Conservation (phyloP, 2,329 filamentous ascomycete genomes). For the Emydomyces testavorans region DNA sequence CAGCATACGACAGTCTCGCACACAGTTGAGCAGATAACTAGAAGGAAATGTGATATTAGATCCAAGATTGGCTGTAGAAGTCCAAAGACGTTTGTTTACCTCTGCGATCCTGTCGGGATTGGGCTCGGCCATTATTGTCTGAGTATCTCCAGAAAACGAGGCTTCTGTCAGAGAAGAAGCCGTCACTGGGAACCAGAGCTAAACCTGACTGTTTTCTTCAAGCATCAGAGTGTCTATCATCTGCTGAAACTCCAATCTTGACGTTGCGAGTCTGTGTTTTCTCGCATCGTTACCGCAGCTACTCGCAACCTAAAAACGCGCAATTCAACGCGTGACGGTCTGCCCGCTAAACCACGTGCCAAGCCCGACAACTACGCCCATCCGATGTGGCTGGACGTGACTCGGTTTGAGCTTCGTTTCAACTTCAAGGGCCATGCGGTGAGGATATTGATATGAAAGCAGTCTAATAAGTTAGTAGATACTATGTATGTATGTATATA, state of each 20-base stretch:
- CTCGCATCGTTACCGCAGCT: conserved; percentile 6
- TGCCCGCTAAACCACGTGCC: conserved; percentile 2
- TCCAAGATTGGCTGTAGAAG: conserved; percentile 3
- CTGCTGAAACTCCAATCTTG: neutral
- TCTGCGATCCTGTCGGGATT: conserved; percentile 64
- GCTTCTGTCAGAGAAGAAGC: neutral
- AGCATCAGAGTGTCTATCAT: neutral
- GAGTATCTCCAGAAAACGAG: conserved; percentile 39
- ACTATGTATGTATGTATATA: too few species aligned
- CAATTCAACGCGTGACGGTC: conserved; percentile 4
- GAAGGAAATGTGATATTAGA: conserved; percentile 15
- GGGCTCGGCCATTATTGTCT: conserved; percentile 59
- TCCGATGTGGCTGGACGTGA: too few species aligned
- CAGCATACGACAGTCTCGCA: conserved; percentile 79
- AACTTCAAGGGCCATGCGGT: too few species aligned
- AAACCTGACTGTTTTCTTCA: neutral
- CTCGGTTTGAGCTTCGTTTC: too few species aligned
- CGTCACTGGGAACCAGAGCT: neutral
- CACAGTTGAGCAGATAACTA: conserved; percentile 69
- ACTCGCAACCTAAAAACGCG: conserved; percentile 8
- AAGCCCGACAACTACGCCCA: conserved; percentile 1
- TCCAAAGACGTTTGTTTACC: conserved; percentile 41
- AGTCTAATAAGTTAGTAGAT: too few species aligned
- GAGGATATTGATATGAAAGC: too few species aligned
- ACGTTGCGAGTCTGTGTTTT: conserved; percentile 1